A percentile compares a stretch with the other conserved stretches of the same genome.
Evolutionary conservation across 2,329 filamentous ascomycete species (phyloP).

Genomic region (Drechslerella coelobrocha): DNA sequence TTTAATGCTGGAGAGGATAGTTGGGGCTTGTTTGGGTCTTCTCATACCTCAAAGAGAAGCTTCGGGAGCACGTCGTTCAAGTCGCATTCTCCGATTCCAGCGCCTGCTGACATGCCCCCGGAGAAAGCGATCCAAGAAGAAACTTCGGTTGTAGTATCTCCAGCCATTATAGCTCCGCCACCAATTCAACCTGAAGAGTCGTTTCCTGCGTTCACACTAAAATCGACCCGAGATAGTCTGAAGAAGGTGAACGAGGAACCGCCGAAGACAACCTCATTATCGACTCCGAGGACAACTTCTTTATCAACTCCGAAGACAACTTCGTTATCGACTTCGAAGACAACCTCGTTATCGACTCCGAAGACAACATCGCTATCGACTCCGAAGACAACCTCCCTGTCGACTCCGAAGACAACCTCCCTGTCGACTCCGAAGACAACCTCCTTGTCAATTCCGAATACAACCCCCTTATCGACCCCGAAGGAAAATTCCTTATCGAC

Average conservation of each 20-base stretch:
- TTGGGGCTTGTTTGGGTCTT: slow-evolving; percentile 39
- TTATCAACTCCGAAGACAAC: no score
- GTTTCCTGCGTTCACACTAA: slow-evolving; percentile 23
- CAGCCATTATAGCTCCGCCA: background rate
- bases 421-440: no score
- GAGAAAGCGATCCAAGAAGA: background rate
- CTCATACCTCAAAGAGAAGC: slow-evolving; percentile 45
- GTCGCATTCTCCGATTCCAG: slow-evolving; percentile 45
- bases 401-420: no score
- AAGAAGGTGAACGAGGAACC: slow-evolving; percentile 32
- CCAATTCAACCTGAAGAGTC: slow-evolving; percentile 22
- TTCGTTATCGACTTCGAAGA: no score
- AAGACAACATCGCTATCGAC: no score
- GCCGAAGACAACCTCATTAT: background rate
- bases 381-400: no score
- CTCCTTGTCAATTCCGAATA: no score
- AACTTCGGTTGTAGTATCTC: background rate
- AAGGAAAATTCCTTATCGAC: no score
- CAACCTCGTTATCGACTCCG: no score
- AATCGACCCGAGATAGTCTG: slow-evolving; percentile 31
- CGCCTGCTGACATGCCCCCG: slow-evolving; percentile 13
- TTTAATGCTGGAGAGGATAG: slow-evolving; percentile 31
- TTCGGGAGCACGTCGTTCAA: slow-evolving; percentile 47
- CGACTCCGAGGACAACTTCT: no score
- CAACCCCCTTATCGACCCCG: no score